Evolutionary conservation across 2,329 filamentous ascomycete genomes (phyloP).

Genomic region (Verticillium isaacii): DNA sequence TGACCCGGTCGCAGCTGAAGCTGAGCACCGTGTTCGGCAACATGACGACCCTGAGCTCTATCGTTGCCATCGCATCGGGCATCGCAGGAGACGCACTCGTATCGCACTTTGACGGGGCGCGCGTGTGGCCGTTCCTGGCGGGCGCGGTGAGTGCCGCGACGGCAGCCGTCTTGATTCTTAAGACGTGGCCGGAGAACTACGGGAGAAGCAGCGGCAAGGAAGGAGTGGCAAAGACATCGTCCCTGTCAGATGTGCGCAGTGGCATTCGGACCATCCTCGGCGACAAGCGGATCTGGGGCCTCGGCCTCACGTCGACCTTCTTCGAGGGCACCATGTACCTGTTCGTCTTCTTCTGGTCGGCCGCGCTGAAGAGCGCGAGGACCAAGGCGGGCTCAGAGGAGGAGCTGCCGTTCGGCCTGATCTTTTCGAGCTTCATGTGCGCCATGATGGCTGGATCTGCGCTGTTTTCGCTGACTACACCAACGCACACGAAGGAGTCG

Average conservation of each 20-base stretch:
- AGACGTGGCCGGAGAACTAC: constrained; percentile 32
- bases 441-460: constrained; percentile 53
- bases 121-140: constrained; percentile 48
- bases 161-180: constrained; percentile 40
- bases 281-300: constrained; percentile 44
- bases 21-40: constrained; percentile 48
- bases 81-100: constrained; percentile 49
- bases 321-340: constrained; percentile 60
- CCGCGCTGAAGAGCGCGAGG: constrained; percentile 42
- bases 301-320: constrained; percentile 48
- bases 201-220: constrained; percentile 10
- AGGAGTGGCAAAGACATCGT: constrained; percentile 2
- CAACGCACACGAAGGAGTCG: constrained; percentile 22
- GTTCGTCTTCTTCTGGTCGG: constrained; percentile 60
- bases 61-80: constrained; percentile 50
- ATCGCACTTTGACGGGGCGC: constrained; percentile 33
- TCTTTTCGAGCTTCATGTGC: constrained; percentile 53
- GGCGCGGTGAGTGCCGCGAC: constrained; percentile 32
- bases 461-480: constrained; percentile 30
- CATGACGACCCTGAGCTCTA: constrained; percentile 47
- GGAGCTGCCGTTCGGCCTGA: constrained; percentile 38
- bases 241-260: constrained; percentile 13
- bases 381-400: constrained; percentile 19
- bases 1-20: constrained; percentile 33
- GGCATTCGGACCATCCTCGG: constrained; percentile 19